A percentile compares a stretch with the other conserved stretches of the same genome.
Conservation (phyloP, 2,329 filamentous ascomycete genomes). For the Nothopassalora personata region DNA sequence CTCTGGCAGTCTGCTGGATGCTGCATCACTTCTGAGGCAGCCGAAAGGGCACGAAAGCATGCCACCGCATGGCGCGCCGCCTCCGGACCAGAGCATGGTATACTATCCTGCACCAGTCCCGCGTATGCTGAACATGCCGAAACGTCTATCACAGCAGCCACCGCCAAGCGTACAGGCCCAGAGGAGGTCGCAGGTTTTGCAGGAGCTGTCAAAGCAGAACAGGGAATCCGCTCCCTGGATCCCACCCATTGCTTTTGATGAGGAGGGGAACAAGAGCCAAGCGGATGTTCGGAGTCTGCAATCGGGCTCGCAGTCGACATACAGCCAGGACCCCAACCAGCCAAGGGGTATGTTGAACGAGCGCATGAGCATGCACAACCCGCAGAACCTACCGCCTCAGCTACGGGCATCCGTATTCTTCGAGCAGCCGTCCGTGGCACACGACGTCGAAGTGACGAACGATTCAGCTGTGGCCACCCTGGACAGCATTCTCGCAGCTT, state of each 20-base stretch:
- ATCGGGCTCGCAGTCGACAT: conserved; percentile 12
- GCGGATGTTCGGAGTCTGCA: conserved; percentile 5
- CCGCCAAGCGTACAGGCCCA: conserved; percentile 60
- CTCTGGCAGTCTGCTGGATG: conserved; percentile 25
- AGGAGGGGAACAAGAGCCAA: conserved; percentile 8
- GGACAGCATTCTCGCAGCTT: conserved; percentile 87
- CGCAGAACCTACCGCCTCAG: conserved; percentile 64
- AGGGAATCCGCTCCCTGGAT: conserved; percentile 50
- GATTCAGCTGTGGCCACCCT: conserved; percentile 84
- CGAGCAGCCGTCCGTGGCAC: conserved; percentile 57
- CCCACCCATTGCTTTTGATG: conserved; percentile 23
- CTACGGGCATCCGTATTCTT: conserved; percentile 90
- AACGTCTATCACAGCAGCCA: conserved; percentile 72
- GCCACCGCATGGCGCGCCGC: conserved; percentile 54
- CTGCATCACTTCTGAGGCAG: conserved; percentile 27
- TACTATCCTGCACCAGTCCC: conserved; percentile 95
- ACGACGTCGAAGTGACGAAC: conserved; percentile 57
- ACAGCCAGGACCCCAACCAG: conserved; percentile 2
- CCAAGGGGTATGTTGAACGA: conserved; percentile 27
- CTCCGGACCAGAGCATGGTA: conserved; percentile 74
- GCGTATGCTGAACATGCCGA: conserved; percentile 85
- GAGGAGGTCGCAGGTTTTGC: conserved; percentile 68
- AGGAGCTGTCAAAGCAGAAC: conserved; percentile 42
- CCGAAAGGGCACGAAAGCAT: conserved; percentile 34
- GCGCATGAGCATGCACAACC: conserved; percentile 35